A percentile compares a stretch with the other conserved stretches of the same genome.
Conservation (phyloP, 257 asterid genomes). For the Solanum verrucosum region DNA sequence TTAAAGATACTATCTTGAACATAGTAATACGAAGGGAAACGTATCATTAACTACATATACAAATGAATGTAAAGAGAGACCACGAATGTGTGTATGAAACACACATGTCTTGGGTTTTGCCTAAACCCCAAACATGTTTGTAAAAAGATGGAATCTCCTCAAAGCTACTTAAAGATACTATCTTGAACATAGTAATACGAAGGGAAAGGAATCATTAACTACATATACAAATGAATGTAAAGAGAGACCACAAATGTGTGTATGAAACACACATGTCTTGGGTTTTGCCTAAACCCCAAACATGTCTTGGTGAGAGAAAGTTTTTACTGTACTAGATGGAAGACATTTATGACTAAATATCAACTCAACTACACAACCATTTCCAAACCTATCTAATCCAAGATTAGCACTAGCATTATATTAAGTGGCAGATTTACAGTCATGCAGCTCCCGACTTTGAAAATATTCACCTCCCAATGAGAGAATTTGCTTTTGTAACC, state of each 20-base stretch:
- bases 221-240: neutral
- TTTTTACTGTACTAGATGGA: neutral
- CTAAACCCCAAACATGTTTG: neutral
- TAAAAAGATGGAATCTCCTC: conserved; percentile 1
- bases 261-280: neutral
- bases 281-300: neutral
- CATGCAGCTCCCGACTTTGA: neutral
- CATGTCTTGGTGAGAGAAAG: neutral
- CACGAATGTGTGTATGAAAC: neutral
- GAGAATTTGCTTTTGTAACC: neutral
- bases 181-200: neutral
- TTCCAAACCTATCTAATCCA: neutral
- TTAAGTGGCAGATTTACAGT: neutral
- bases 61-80: neutral
- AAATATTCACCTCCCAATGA: neutral
- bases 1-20: neutral
- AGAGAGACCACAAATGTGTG: neutral
- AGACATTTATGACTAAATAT: neutral
- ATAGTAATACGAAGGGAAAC: neutral
- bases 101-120: neutral
- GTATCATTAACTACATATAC: neutral
- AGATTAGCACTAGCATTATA: neutral
- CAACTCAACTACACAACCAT: neutral
- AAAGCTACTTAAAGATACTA: neutral
- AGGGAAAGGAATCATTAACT: neutral